A percentile compares a stretch with the other conserved stretches of the same genome.
phyloP scores from a whole-genome alignment of 192 early-diverging fungal genomes.

The Dissophora ornata region DNA sequence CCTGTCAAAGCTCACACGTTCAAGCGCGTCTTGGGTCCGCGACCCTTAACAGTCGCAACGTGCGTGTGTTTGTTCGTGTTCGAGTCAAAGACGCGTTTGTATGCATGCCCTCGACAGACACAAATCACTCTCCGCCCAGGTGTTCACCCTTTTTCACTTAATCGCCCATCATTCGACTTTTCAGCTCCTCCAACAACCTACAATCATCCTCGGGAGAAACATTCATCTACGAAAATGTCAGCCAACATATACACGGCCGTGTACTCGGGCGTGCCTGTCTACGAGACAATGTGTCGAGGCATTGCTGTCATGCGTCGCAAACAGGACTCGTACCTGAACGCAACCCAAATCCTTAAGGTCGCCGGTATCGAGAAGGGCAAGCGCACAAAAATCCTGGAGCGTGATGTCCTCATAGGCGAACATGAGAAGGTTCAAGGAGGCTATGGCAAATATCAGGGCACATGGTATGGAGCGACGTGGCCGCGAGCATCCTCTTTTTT shows the following conservation, averaged over 20 bases:
- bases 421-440: slow-evolving; percentile 98
- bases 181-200: neutral
- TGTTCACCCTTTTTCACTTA: too few relatives aligned
- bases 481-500: too few relatives aligned
- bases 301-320: slow-evolving; percentile 85
- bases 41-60: too few relatives aligned
- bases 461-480: slow-evolving; percentile 62
- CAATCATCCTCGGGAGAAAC: neutral
- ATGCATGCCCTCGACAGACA: too few relatives aligned
- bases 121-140: too few relatives aligned
- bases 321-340: slow-evolving; percentile 86
- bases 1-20: too few relatives aligned
- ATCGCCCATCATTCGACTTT: too few relatives aligned
- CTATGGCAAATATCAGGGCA: slow-evolving; percentile 95
- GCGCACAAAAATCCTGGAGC: slow-evolving; percentile 90
- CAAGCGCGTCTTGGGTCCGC: too few relatives aligned
- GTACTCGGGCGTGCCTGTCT: slow-evolving; percentile 78
- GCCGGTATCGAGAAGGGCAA: slow-evolving; percentile 88
- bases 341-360: slow-evolving; percentile 93
- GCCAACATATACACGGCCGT: slow-evolving; percentile 64
- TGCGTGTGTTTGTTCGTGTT: too few relatives aligned
- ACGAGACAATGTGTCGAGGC: slow-evolving; percentile 78
- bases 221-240: slow-evolving; percentile 9
- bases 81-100: too few relatives aligned
- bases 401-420: slow-evolving; percentile 79